These are phyloP conservation scores for Arachis monticola DNA, from an alignment of 331 rosid genomes.

Conservation along the genomic window DNA sequence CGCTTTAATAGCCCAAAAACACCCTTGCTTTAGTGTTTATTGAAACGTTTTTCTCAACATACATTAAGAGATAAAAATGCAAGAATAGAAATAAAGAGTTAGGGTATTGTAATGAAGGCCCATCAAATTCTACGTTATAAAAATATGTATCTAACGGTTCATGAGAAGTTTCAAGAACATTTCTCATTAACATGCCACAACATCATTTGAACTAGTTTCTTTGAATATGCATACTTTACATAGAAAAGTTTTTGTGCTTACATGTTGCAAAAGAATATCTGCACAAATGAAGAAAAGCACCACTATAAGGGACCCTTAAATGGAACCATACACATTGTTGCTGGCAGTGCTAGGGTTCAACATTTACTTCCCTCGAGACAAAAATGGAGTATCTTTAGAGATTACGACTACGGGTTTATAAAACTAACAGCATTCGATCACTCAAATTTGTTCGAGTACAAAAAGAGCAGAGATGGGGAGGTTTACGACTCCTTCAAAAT, in stretches of 20 bases:
- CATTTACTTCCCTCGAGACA: constrained; percentile 64
- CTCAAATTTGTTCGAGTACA: constrained; percentile 79
- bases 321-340: constrained; percentile 79
- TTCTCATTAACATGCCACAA: neutral
- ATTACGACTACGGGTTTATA: constrained; percentile 68
- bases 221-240: constrained; percentile 16
- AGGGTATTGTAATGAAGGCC: too few relatives aligned
- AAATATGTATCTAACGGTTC: neutral
- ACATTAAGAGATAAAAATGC: too few relatives aligned
- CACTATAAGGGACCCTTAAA: constrained; percentile 63
- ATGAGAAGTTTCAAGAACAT: too few relatives aligned
- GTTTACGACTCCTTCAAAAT: constrained; percentile 70
- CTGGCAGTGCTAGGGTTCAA: constrained; percentile 75
- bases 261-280: constrained; percentile 61
- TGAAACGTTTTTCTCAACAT: too few relatives aligned
- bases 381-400: constrained; percentile 70
- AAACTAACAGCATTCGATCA: constrained; percentile 70
- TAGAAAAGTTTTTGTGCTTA: constrained; percentile 6
- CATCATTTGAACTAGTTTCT: constrained; percentile 20
- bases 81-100: too few relatives aligned
- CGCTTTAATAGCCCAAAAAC: too few relatives aligned
- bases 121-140: too few relatives aligned
- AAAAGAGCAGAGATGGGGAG: constrained; percentile 76
- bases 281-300: constrained; percentile 76
- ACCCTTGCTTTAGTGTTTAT: too few relatives aligned